A percentile compares a stretch with the other conserved stretches of the same genome.
Evolutionary conservation across 768 basidiomycete species (phyloP).

Genomic region (Crepidotus variabilis): DNA sequence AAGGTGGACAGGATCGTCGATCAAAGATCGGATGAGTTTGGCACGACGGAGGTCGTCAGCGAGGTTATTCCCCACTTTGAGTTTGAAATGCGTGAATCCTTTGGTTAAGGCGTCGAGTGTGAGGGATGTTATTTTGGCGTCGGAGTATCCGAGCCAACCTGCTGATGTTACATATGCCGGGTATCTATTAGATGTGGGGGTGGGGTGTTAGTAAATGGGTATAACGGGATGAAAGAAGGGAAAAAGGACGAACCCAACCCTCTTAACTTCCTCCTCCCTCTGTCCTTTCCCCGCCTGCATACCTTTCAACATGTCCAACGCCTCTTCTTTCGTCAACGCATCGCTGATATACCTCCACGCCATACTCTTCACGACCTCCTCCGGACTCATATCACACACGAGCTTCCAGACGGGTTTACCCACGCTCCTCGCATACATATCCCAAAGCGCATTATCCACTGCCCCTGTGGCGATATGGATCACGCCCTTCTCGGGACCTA

Average conservation of each 20-base stretch:
- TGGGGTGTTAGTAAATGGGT: background rate
- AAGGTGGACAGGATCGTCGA: slow-evolving; percentile 86
- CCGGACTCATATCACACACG: slow-evolving; percentile 88
- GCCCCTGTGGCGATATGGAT: slow-evolving; percentile 88
- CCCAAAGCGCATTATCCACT: slow-evolving; percentile 93
- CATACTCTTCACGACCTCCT: slow-evolving; percentile 72
- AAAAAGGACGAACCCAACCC: slow-evolving; percentile 50
- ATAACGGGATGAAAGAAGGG: background rate
- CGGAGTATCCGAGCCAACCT: slow-evolving; percentile 91
- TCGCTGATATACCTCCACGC: slow-evolving; percentile 93
- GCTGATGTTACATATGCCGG: slow-evolving; percentile 94
- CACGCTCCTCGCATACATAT: slow-evolving; percentile 79
- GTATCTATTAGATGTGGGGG: slow-evolving; percentile 45
- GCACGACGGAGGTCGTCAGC: slow-evolving; percentile 85
- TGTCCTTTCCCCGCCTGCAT: slow-evolving; percentile 75
- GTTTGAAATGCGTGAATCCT: slow-evolving; percentile 99
- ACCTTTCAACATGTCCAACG: slow-evolving; percentile 73
- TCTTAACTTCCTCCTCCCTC: slow-evolving; percentile 70
- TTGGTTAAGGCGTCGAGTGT: slow-evolving; percentile 81
- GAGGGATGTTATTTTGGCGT: slow-evolving; percentile 85
- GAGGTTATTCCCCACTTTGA: slow-evolving; percentile 91
- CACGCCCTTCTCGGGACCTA: slow-evolving; percentile 94
- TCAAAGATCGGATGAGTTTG: slow-evolving; percentile 87
- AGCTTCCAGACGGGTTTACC: slow-evolving; percentile 93
- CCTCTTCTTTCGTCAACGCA: slow-evolving; percentile 88